Base-by-base conservation (phyloP, 208 protist genomes). In the Crithidia acanthocephali region DNA sequence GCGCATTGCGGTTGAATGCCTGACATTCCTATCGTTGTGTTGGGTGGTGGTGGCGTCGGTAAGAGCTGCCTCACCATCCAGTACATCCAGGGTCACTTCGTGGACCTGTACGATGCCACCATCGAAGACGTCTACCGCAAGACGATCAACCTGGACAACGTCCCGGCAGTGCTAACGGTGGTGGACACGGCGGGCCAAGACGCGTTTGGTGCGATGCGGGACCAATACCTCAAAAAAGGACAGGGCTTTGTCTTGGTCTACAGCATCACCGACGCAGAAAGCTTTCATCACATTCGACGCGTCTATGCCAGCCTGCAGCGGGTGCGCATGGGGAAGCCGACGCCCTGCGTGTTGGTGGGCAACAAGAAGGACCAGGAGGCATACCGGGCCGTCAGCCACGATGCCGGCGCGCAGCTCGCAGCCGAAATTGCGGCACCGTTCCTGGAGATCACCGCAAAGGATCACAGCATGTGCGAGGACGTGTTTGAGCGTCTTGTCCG, bases 101-200 rank as follows among this genome's bases (percentile, higher is more conserved):
- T 85, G 6, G 76, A 87, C 33, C 56, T 83, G 23, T 93, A 95
- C 70, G 79, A 91, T 68, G 76, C 90, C 47, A 98, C 92, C 32
- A 90, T 98, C 58, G 94, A 92, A 58, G 88, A 93, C 59, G 68
- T 86, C 16, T 94, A 93, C 66, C 78, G 75, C n/a, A 90, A 87
- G 30, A 51, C 63, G 1, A 73, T 87, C 28, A 81, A 94, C 48
- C 61, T 98, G 20, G 93, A 98, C 62, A 64, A 40, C 48, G 75
- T 86, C 55, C 85, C 79, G 18, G 84, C 90, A 30, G 94, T 97
- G 52, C 74, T 98, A 22, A 92, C 96, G 59, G 96, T 98, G 56
- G 90, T 91, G 63, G 94, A 98, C 77, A 98, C 94, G 10, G 93
- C 94, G 11, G 95, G 94, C 4, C 93, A 98, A 73, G 97, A 99